phyloP scores from a whole-genome alignment of 495 filamentous ascomycete genomes.

The Trichodelitschia bisporula region DNA sequence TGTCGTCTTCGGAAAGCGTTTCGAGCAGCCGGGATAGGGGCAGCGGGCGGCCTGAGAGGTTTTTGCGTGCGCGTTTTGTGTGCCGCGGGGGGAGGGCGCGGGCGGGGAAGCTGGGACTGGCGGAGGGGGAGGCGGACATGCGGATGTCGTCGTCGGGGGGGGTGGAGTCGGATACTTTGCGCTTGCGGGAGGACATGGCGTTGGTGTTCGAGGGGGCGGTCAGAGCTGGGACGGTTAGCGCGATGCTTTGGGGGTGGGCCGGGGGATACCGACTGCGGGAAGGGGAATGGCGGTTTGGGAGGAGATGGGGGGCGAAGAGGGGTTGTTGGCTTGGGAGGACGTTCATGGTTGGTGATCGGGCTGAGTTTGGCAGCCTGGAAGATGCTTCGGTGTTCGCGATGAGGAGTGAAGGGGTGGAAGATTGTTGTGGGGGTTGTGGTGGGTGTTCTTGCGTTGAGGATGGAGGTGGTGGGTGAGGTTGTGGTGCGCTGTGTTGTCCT shows the following conservation, averaged over 20 bases:
- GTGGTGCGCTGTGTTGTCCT: no score
- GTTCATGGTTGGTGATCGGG: constrained; percentile 30
- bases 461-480: no score
- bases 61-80: constrained; percentile 37
- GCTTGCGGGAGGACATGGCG: constrained; percentile 40
- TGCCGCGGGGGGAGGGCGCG: constrained; percentile 26
- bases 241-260: constrained; percentile 1
- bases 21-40: constrained; percentile 65
- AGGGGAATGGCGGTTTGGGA: constrained; percentile 44
- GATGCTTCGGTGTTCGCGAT: no score
- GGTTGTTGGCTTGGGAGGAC: constrained; percentile 30
- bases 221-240: constrained; percentile 2
- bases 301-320: constrained; percentile 52
- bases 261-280: constrained; percentile 12
- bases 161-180: constrained; percentile 52
- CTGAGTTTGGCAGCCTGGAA: no score
- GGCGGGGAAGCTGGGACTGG: constrained; percentile 45
- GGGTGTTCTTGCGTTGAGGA: no score
- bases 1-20: constrained; percentile 60
- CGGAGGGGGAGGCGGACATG: constrained; percentile 67
- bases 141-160: constrained; percentile 36
- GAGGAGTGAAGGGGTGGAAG: no score
- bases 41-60: constrained; percentile 55
- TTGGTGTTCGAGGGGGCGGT: no score
- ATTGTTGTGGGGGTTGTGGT: no score